Percentiles rank a stretch among this genome's conserved stretches.
Conservation (phyloP, 495 filamentous ascomycete species). For the Ascodesmis nigricans region DNA sequence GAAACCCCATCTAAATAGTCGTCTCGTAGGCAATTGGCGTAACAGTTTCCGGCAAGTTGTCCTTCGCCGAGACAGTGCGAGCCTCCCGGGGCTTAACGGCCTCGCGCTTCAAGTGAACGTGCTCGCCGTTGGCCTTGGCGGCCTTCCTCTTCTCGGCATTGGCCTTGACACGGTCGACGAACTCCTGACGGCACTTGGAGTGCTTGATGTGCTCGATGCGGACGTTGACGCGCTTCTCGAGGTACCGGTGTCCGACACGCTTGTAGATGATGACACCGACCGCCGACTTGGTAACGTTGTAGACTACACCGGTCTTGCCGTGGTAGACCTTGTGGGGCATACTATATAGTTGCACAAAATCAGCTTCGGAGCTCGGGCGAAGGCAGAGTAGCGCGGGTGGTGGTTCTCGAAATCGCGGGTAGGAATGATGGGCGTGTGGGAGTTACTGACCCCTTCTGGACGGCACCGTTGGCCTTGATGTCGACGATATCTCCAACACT, state of each 20-base stretch:
- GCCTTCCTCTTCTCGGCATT: conserved; percentile 79
- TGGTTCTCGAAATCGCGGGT: no score
- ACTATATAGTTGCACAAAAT: conserved; percentile 26
- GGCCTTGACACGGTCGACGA: conserved; percentile 85
- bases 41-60: conserved; percentile 73
- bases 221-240: conserved; percentile 98
- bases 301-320: conserved; percentile 92
- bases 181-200: conserved; percentile 84
- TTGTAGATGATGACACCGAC: conserved; percentile 98
- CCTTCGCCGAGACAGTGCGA: conserved; percentile 49
- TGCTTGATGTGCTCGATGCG: conserved; percentile 90
- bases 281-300: conserved; percentile 90
- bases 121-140: conserved; percentile 71
- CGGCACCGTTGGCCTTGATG: conserved; percentile 88
- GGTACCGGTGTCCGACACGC: conserved; percentile 89
- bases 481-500: conserved; percentile 97
- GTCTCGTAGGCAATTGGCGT: conserved; percentile 90
- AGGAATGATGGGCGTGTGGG: no score
- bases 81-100: conserved; percentile 57
- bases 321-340: conserved; percentile 99
- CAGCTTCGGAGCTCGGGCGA: conserved; percentile 1
- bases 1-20: conserved; percentile 49
- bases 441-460: conserved; percentile 77
- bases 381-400: no score
- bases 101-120: conserved; percentile 80